phyloP scores from a whole-genome alignment of 2,329 filamentous ascomycete genomes.

The Neophaeococcomyces mojaviensis region DNA sequence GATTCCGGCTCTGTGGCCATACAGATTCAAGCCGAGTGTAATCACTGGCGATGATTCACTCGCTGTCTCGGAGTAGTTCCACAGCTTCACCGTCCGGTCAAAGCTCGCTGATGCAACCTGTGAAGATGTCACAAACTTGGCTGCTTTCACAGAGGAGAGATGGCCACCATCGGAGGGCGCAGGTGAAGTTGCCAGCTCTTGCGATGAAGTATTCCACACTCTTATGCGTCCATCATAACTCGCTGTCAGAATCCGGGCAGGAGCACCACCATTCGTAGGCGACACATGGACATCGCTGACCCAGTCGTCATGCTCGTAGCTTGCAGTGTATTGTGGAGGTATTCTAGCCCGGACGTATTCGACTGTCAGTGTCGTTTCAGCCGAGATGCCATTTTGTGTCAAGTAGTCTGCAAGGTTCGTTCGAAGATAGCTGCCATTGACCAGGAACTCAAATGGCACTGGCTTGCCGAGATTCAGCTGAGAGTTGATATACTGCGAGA shows the following conservation, averaged over 20 bases:
- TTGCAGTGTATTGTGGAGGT: conserved; percentile 79
- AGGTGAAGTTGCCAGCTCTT: conserved; percentile 69
- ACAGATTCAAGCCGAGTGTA: conserved; percentile 70
- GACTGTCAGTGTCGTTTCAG: conserved; percentile 77
- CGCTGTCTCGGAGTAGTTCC: conserved; percentile 70
- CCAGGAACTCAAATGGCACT: conserved; percentile 73
- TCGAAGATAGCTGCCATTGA: conserved; percentile 86
- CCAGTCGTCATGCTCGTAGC: conserved; percentile 97
- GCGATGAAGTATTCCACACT: conserved; percentile 84
- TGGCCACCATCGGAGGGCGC: conserved; percentile 63
- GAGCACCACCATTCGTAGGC: conserved; percentile 50
- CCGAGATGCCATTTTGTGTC: conserved; percentile 73
- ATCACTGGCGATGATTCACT: conserved; percentile 55
- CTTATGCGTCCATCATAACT: conserved; percentile 85
- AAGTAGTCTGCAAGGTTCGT: conserved; percentile 89
- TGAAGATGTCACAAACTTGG: conserved; percentile 69
- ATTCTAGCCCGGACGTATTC: conserved; percentile 91
- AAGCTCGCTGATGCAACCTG: conserved; percentile 76
- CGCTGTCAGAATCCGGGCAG: conserved; percentile 75
- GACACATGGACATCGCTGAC: conserved; percentile 79
- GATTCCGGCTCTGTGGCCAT: conserved; percentile 69
- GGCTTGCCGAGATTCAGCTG: conserved; percentile 49
- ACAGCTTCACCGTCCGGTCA: conserved; percentile 78
- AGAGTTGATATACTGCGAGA: conserved; percentile 58
- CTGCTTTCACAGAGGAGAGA: conserved; percentile 68